Evolutionary conservation across 2,329 filamentous ascomycete genomes (phyloP).

Genomic region (Xylaria sp.): DNA sequence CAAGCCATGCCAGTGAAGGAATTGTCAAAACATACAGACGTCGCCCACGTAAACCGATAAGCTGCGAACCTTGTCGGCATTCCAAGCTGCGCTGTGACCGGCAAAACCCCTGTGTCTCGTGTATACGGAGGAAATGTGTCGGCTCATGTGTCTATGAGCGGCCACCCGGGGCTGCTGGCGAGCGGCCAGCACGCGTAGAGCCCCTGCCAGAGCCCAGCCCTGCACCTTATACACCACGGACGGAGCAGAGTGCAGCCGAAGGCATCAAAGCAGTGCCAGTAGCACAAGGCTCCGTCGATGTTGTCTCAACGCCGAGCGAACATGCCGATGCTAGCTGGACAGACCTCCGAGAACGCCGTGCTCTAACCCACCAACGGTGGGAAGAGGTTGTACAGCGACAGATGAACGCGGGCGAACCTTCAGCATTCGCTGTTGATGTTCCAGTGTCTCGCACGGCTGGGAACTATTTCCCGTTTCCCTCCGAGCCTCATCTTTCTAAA

Average conservation of each 20-base stretch:
- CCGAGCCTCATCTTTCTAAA: slow-evolving; percentile 21
- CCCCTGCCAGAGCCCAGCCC: slow-evolving; percentile 8
- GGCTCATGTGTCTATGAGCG: slow-evolving; percentile 28
- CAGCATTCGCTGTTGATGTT: slow-evolving; percentile 20
- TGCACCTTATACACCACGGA: not conserved
- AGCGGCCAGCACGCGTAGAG: not conserved
- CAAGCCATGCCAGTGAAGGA: slow-evolving; percentile 15
- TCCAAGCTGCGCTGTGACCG: slow-evolving; percentile 33
- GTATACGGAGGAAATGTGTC: slow-evolving; percentile 24
- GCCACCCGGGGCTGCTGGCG: not conserved
- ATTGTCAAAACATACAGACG: slow-evolving; percentile 29
- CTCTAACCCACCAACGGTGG: slow-evolving; percentile 30
- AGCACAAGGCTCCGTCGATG: not conserved
- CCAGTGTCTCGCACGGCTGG: slow-evolving; percentile 13
- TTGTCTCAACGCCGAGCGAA: slow-evolving; percentile 2
- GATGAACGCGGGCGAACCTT: slow-evolving; percentile 29
- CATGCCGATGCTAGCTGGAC: not conserved
- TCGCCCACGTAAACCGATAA: slow-evolving; percentile 29
- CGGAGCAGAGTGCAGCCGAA: not conserved
- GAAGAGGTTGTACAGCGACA: slow-evolving; percentile 30
- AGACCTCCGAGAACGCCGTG: slow-evolving; percentile 18
- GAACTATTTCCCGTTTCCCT: slow-evolving; percentile 22
- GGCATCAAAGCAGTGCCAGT: not conserved
- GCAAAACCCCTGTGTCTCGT: slow-evolving; percentile 26
- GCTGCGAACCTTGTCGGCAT: slow-evolving; percentile 28